Base-by-base conservation (phyloP, 1,284 basidiomycete genomes). In the Coniferiporia weirii region DNA sequence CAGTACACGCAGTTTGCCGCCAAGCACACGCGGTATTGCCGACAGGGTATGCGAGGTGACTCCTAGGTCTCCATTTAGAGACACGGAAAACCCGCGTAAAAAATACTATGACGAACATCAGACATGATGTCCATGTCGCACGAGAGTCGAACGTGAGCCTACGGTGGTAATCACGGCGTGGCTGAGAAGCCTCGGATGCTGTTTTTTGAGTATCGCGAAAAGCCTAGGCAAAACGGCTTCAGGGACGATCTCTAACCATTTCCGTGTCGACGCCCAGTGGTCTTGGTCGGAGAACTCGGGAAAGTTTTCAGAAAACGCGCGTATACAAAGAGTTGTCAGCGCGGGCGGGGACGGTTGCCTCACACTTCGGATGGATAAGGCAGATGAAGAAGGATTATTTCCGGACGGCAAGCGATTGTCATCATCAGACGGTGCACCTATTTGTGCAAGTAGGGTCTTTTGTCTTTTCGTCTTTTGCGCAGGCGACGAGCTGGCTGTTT, bases 161-260 rank as follows among this genome's bases (percentile, higher is more conserved):
- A 85, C 85, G 63, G 82, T 73, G 43, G 75, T 73, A 36, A 88
- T 82, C 15, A 86, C 71, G 13, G 76, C 79, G 63, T 82, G 76
- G 13, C 70, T 75, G 36, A 87, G 71, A 54, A 78, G 70, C 2
- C 74, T 75, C 4, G 86, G 82, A 64, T 76, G 80, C 7, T 74
- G 69, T 1, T 72, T 66, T 57, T 73, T 75, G 34, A 88, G 69
- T 67, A 78, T 75, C 4, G 75, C 67, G 61, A 85, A 83, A 12
- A 87, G 54, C 58, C 70, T 77, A 43, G 79, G 76, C 9, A 81
- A 69, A 3, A 84, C 62, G 3, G 68, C n/a, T 48, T 86, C 83
- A 0, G 85, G 85, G 9, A 87, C 67, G 1, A 65, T 64, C 56
- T 75, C 72, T n/a, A 87, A 68, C 65, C 73, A 73, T 34, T 61